Percentiles rank a stretch among this genome's conserved stretches.
Evolutionary conservation across 306 rosid genomes (phyloP).

Genomic region (Lotus japonicus): DNA sequence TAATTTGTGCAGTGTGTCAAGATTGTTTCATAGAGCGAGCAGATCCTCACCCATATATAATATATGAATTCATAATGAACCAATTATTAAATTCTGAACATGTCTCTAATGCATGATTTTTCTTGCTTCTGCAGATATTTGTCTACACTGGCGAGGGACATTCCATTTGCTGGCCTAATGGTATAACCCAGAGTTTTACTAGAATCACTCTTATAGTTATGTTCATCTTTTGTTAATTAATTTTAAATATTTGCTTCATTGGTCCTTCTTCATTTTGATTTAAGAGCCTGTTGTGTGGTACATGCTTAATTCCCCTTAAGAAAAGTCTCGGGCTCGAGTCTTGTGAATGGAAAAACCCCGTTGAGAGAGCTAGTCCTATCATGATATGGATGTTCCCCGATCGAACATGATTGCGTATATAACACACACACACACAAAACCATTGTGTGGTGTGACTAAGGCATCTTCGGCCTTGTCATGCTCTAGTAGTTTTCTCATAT

Average conservation of each 20-base stretch:
- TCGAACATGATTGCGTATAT: no score
- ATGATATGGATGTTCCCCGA: no score
- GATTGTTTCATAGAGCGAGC: not conserved
- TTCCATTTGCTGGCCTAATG: constrained; percentile 93
- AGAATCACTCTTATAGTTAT: not conserved
- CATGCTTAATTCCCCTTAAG: no score
- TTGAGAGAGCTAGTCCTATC: no score
- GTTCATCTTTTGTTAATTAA: not conserved
- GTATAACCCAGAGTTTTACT: constrained; percentile 24
- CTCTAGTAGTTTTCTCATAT: no score
- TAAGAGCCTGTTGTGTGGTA: not conserved
- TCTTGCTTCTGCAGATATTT: constrained; percentile 52
- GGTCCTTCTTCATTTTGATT: not conserved
- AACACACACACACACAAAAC: not conserved
- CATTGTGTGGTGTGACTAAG: not conserved
- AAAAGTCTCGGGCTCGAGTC: no score
- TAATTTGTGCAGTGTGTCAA: not conserved
- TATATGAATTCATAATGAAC: not conserved
- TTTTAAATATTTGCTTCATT: not conserved
- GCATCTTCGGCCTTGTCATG: not conserved
- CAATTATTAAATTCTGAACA: not conserved
- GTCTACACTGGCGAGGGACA: constrained; percentile 88
- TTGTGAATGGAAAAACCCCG: no score
- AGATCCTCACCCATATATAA: not conserved
- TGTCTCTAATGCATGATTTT: constrained; percentile 14